A percentile compares a stretch with the other conserved stretches of the same genome.
Conservation (phyloP, 352 stramenopile genomes). For the Phytopythium oedochilum region DNA sequence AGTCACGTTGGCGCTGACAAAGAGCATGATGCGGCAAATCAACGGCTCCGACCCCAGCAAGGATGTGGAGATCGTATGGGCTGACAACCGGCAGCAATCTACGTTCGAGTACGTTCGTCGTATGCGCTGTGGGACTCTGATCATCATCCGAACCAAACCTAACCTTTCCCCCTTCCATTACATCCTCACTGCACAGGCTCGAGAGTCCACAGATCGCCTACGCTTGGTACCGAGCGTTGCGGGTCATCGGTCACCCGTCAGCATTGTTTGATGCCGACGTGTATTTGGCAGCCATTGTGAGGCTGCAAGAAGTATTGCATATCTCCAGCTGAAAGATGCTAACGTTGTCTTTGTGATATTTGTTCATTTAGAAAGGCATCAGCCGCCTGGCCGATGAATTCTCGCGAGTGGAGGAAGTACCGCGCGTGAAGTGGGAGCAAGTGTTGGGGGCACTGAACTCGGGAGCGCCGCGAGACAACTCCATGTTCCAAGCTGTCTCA, state of each 20-base stretch:
- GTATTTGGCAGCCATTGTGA: slow-evolving; percentile 72
- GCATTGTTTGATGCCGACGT: slow-evolving; percentile 81
- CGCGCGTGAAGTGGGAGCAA: slow-evolving; percentile 69
- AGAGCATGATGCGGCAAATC: slow-evolving; percentile 69
- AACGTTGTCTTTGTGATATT: neutral
- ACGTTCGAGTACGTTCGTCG: slow-evolving; percentile 45
- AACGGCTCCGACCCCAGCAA: slow-evolving; percentile 42
- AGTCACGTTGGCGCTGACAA: slow-evolving; percentile 66
- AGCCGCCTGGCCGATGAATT: slow-evolving; percentile 76
- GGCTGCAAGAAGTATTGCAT: neutral
- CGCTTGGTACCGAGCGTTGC: slow-evolving; percentile 79
- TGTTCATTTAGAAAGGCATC: slow-evolving; percentile 55
- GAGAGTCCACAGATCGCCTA: slow-evolving; percentile 73
- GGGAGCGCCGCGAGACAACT: slow-evolving; percentile 31
- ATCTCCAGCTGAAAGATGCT: neutral
- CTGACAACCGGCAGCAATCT: slow-evolving; percentile 55
- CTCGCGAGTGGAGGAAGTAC: slow-evolving; percentile 57
- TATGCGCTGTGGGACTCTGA: neutral
- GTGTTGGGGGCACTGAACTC: slow-evolving; percentile 65
- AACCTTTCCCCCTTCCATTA: too few species aligned
- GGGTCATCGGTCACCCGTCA: slow-evolving; percentile 79
- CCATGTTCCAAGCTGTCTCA: slow-evolving; percentile 38
- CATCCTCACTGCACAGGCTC: slow-evolving; percentile 15
- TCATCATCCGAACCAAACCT: neutral
- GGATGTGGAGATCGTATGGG: slow-evolving; percentile 73